Percentiles rank a stretch among this genome's conserved stretches.
Conservation (phyloP, 1,284 basidiomycete genomes). For the Malassezia vespertilionis region DNA sequence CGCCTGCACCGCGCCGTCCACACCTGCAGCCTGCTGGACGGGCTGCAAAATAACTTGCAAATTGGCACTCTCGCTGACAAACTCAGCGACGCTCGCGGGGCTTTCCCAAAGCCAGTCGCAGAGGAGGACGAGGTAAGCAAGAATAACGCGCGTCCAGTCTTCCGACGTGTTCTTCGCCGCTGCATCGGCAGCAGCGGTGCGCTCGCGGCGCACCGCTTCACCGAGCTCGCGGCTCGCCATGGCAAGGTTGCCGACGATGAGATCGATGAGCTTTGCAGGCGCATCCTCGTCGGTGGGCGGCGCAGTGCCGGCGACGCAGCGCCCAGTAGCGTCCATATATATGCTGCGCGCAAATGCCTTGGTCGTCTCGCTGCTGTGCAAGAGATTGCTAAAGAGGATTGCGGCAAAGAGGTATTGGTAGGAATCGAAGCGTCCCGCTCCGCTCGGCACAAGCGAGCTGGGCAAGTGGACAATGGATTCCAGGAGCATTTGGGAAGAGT, state of each 20-base stretch:
- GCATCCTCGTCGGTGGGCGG: constrained; percentile 50
- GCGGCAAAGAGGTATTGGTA: constrained; percentile 48
- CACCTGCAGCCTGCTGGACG: constrained; percentile 74
- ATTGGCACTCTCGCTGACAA: constrained; percentile 75
- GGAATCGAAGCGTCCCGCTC: constrained; percentile 49
- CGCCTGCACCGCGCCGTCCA: constrained; percentile 77
- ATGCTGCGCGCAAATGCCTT: constrained; percentile 53
- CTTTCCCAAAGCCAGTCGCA: constrained; percentile 96
- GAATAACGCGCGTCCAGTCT: constrained; percentile 72
- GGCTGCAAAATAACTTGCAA: constrained; percentile 70
- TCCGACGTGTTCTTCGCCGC: constrained; percentile 22
- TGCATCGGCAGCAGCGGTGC: constrained; percentile 21
- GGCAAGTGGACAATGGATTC: constrained; percentile 11
- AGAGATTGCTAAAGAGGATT: constrained; percentile 50
- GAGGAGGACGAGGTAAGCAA: constrained; percentile 71
- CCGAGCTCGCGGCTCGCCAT: constrained; percentile 55
- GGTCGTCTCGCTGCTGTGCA: constrained; percentile 53
- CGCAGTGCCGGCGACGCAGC: constrained; percentile 7
- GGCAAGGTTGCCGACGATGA: constrained; percentile 56
- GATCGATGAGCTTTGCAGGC: constrained; percentile 51
- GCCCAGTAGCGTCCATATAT: constrained; percentile 43
- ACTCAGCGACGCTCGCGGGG: constrained; percentile 71
- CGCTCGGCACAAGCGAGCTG: constrained; percentile 24
- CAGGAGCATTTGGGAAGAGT: constrained; percentile 12
- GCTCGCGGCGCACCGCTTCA: constrained; percentile 37